Evolutionary conservation across 192 early-diverging fungal genomes (phyloP), one percentile per base, ranked within the genome.

Genomic region (Cladochytrium replicatum): DNA sequence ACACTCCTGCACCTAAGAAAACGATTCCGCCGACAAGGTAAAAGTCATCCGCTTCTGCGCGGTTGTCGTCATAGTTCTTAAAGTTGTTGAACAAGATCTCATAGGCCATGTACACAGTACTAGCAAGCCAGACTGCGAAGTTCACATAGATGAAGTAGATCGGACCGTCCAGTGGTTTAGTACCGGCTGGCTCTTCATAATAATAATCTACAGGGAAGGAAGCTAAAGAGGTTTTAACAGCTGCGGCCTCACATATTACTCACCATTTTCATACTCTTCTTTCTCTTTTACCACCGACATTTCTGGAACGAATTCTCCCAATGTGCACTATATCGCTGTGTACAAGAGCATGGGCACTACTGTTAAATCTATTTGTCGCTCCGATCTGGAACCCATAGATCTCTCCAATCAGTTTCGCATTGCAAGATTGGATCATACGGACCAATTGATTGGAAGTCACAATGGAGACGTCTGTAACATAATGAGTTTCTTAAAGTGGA

Each of bases 61-160:
- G 56, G 42, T 64, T 41, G 41, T 51, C 52, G 3, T 43, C 29
- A 1, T 37, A 42, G 22, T 27, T 40, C n/a, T 45, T 40, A 24
- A 42, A 22, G 39, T n/a, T 17, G 2, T 46, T 45, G 30, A 63
- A 51, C 39, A 63, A 43, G 24, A 32, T 26, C n/a, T 48, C 29
- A 24, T 51, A 31, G n/a, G 52, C 32, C 8, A 21, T 49, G 2
- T 30, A 32, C 6, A 23, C 48, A 9, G 40, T 51, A 3, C 25
- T 37, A 1, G 24, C 38, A 23, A 26, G 26, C 60, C 60, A 62
- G 26, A 62, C 38, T 15, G 17, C 47, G 31, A 62, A 62, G 30
- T 62, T 54, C 3, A 62, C 24, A n/a, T 29, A 49, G 22, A 62
- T 23, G 29, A 62, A 55, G 2, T 39, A 43, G 29, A 62, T 23